Evolutionary conservation across 129 eudicot genomes (phyloP).

Genomic region (Cynara cardunculus): DNA sequence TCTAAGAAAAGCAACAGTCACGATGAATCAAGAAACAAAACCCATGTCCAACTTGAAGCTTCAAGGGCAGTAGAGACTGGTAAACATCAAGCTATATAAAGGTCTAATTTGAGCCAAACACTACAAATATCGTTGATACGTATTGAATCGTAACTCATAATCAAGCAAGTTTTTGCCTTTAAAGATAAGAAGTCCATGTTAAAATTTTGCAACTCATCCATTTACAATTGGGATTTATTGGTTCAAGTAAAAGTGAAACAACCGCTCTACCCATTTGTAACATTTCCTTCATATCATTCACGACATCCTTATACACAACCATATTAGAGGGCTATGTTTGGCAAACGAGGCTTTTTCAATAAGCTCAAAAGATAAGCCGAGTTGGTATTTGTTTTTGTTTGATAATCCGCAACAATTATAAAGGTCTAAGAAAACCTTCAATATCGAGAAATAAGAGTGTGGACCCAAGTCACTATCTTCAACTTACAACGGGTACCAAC

Average conservation of each 20-base stretch:
- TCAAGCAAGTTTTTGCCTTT: too few species aligned
- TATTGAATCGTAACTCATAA: neutral
- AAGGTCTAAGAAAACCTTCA: neutral
- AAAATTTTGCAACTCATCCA: too few species aligned
- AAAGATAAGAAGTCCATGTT: neutral
- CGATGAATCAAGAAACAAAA: too few species aligned
- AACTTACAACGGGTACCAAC: neutral
- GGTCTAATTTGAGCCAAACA: neutral
- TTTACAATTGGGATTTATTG: too few species aligned
- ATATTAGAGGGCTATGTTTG: too few species aligned
- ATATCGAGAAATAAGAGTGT: neutral
- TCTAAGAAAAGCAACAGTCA: too few species aligned
- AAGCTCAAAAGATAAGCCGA: neutral
- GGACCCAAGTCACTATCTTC: neutral
- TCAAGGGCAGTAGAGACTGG: neutral
- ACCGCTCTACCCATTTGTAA: too few species aligned
- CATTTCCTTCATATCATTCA: too few species aligned
- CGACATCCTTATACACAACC: too few species aligned
- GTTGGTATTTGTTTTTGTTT: neutral
- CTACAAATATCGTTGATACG: neutral
- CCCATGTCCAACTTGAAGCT: too few species aligned
- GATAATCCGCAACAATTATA: neutral
- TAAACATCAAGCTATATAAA: neutral
- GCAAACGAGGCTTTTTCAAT: neutral
- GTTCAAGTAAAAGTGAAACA: too few species aligned